Base-by-base conservation (phyloP, 2,329 filamentous ascomycete species). In the Diaporthe capsici region DNA sequence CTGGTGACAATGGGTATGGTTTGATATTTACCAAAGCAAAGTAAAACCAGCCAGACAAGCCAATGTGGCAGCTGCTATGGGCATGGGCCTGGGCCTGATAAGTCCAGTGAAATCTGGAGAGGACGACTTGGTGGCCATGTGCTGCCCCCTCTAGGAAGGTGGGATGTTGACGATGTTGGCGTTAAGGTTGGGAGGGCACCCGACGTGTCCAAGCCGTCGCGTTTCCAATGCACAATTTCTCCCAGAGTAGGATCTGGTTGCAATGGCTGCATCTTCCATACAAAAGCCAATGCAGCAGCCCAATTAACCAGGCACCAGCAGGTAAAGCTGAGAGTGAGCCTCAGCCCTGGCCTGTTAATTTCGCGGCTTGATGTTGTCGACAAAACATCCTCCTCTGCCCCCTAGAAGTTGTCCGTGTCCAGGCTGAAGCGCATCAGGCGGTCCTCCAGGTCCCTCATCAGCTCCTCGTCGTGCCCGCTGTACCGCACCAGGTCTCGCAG, bases 401-500 rank as follows among this genome's bases (percentile, higher is more conserved):
- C 58, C 7, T 58, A 17, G 15, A 61, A 70, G 25, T 47, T 73
- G 17, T 73, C 72, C 9, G 60, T 13, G 28, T 70, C 60, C 22
- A 73, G 60, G 63, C 63, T 47, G 34, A 55, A 70, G 2, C 49
- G 49, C 7, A 37, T 39, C n/a, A 74, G 63, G 13, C 72, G 72
- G 3, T 74, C 72, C 31, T 71, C 72, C 13, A 74, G 6, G 44
- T 74, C 72, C 10, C 22, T 58, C 12, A 70, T 55, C 22, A 74
- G 42, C 61, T 47, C 42, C 2, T 74, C 72, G 22, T 74, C 72
- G 13, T 67, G 72, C 1, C n/a, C 51, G 13, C 72, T 67, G 42
- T 74, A 70, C 15, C 72, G 39, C 8, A 71, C 57, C 39, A 74
- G 8, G 34, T 74, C 72, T 2, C 72, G 61, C 51, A 74, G 39